phyloP scores from a whole-genome alignment of 108 stramenopile genomes.

The Skeletonema costatum region DNA sequence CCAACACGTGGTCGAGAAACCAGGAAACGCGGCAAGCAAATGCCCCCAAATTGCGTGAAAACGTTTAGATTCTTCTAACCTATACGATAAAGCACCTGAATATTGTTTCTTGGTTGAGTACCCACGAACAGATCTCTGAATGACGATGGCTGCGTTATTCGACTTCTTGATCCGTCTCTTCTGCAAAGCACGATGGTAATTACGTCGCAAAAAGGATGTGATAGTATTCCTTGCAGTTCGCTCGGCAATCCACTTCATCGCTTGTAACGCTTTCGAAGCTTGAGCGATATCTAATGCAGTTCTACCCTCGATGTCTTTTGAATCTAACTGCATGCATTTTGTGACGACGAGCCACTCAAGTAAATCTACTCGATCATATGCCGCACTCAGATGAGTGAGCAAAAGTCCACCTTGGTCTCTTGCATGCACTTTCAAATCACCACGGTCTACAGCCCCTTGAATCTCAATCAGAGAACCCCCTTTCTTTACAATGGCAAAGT shows the following conservation, averaged over 20 bases:
- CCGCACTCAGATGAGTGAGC: neutral
- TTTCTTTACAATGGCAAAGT: constrained; percentile 10
- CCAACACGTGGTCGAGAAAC: neutral
- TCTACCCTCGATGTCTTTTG: neutral
- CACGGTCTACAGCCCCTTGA: neutral
- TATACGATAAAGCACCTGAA: neutral
- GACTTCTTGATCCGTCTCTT: neutral
- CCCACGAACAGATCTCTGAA: neutral
- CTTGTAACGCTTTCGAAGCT: neutral
- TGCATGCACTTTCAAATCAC: neutral
- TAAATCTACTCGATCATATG: constrained; percentile 12
- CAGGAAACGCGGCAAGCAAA: neutral
- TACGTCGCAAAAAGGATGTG: neutral
- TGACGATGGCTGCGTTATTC: neutral
- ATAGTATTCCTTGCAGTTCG: neutral
- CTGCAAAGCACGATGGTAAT: neutral
- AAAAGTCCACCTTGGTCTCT: constrained; percentile 3
- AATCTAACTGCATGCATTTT: neutral
- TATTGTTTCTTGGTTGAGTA: neutral
- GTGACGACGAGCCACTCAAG: constrained; percentile 4
- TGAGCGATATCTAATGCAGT: constrained; percentile 1
- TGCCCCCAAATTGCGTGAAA: constrained; percentile 1
- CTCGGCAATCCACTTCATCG: neutral
- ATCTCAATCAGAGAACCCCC: neutral
- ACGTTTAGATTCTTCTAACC: constrained; percentile 14